Evolutionary conservation across 2,329 filamentous ascomycete species (phyloP), one percentile per base, ranked within the genome.

Genomic region (Nemania diffusa): DNA sequence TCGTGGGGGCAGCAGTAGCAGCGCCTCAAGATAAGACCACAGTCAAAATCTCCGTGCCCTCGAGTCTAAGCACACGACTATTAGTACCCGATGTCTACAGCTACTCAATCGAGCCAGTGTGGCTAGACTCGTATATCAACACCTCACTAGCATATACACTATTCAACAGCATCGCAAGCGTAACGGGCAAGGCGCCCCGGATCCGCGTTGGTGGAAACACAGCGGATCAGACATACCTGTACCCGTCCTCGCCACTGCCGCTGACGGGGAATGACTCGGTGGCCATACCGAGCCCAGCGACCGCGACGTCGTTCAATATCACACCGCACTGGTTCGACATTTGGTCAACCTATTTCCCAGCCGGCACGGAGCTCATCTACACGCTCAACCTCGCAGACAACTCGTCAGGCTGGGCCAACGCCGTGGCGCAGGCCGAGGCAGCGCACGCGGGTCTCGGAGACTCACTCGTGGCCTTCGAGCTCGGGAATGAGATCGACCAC

Each of bases 401-500:
- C 69, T 71, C 72, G 34, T 78, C 77, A 4, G 69, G 42, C 9
- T 78, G 73, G 67, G 70, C 71, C 15, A 76, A 75, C 65, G 75
- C 73, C 17, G 73, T 75, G 5, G 69, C 74, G 5, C 59, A 79
- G 66, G 78, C 78, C 2, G 66, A 71, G 52, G 76, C 76, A 1
- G 76, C 66, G 26, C 73, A 76, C 71, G 67, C 65, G 8, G 74
- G 72, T 15, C 72, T 78, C 1, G 77, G 76, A 17, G 58, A 65
- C 20, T 73, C 71, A 46, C 73, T 79, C n/a, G 66, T 64, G 4
- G 64, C 75, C 60, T 73, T 79, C 56, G 78, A 79, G 73, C 72
- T 79, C 17, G 78, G 78, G 48, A 79, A 79, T 71, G 78, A 79
- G 68, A 74, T 79, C 56, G 78, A 79, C 69, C 78, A 79, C 51